Base-by-base conservation (phyloP, 2,329 filamentous ascomycete genomes). In the Botrytis porri region DNA sequence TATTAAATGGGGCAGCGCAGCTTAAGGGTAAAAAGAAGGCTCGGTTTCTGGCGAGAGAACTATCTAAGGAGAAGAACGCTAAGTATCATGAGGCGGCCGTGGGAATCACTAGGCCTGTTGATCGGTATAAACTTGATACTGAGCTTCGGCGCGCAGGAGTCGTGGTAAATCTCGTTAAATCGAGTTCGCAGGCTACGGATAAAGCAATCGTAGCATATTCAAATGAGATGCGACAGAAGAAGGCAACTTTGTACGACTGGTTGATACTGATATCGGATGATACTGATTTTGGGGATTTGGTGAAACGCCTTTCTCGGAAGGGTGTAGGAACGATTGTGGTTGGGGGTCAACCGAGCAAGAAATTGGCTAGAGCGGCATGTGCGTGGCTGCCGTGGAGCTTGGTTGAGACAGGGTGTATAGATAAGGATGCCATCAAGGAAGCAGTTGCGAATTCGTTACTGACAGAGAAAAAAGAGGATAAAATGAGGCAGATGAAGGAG, bases 211-310 rank as follows among this genome's bases (percentile, higher is more conserved):
- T 48, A 22, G 9, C 10, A 35, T 65, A 48, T 65, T 29, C 62
- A 35, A 22, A 10, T 20, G 20, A 6, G 29, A 48, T 48, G 62
- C 7, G 16, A n/a, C 32, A 65, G 4, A 65, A 32, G 12, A 25
- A 35, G 41, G 29, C 18, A 45, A 45, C 10, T 35, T 0, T 20
- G 62, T 65, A 65, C 32, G 43, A 65, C 25, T 65, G 62, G 62
- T n/a, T 65, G 20, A 48, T 48, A 48, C 32, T 65, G 62, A 48
- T 65, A 48, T 65, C 62, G 29, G 41, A 65, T 65, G 62, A 65
- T 48, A n/a, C 29, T 12, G 62, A 48, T 35, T 65, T 65, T 48
- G 1, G 10, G 62, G 20, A 29, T 32, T 25, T 65, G 62, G 20
- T 65, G 29, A 48, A 9, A 12, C 18, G 14, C 43, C 41, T 41